Evolutionary conservation across 805 yeast species (phyloP).

Genomic region (Metschnikowia orientalis): DNA sequence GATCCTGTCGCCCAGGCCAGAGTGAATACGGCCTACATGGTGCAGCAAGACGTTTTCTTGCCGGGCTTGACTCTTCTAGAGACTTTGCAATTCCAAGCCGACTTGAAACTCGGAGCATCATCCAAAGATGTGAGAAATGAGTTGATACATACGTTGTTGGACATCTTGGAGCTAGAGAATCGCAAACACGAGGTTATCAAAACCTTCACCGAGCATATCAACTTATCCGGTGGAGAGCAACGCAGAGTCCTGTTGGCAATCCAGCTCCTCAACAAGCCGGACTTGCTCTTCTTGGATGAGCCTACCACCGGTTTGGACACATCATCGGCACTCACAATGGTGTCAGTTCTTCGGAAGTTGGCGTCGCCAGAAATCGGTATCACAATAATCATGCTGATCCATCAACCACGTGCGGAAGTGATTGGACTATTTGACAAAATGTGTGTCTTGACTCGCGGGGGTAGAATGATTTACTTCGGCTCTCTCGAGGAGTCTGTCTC

Average conservation of each 20-base stretch:
- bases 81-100: slow-evolving; percentile 66
- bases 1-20: slow-evolving; percentile 8
- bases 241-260: slow-evolving; percentile 73
- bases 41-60: slow-evolving; percentile 69
- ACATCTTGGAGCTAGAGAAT: slow-evolving; percentile 62
- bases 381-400: slow-evolving; percentile 71
- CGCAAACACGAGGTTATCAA: slow-evolving; percentile 59
- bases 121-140: slow-evolving; percentile 41
- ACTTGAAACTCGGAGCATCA: slow-evolving; percentile 53
- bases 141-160: slow-evolving; percentile 57
- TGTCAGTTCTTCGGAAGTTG: slow-evolving; percentile 53
- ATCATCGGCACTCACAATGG: slow-evolving; percentile 62
- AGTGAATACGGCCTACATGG: slow-evolving; percentile 54
- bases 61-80: slow-evolving; percentile 73
- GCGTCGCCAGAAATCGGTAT: slow-evolving; percentile 51
- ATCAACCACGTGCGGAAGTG: slow-evolving; percentile 81
- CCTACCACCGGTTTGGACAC: slow-evolving; percentile 89
- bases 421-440: slow-evolving; percentile 62
- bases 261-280: slow-evolving; percentile 72
- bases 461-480: slow-evolving; percentile 46
- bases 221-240: slow-evolving; percentile 82
- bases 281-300: slow-evolving; percentile 74
- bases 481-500: slow-evolving; percentile 39
- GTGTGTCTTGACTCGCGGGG: slow-evolving; percentile 59
- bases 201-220: slow-evolving; percentile 44